These are phyloP conservation scores for Pyrus betulifolia DNA, from an alignment of 306 rosid species.

Conservation along the genomic window DNA sequence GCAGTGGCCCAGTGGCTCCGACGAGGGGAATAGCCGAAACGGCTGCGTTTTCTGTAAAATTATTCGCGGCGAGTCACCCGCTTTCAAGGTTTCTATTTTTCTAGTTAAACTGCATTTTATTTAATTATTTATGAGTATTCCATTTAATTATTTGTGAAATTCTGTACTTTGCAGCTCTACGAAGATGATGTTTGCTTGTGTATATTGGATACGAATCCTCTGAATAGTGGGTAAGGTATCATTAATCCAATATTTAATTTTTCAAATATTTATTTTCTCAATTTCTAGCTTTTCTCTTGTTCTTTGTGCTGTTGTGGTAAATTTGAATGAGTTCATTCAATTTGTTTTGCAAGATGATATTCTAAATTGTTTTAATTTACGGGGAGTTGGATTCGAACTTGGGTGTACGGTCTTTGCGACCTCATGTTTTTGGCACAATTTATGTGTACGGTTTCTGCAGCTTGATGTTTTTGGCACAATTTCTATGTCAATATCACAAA, in stretches of 20 bases:
- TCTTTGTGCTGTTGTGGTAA: background rate
- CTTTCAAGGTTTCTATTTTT: conserved; percentile 40
- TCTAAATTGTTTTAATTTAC: background rate
- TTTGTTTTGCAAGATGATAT: too few relatives aligned
- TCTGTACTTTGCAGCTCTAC: conserved; percentile 50
- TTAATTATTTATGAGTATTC: background rate
- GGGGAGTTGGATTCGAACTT: too few relatives aligned
- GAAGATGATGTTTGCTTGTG: conserved; percentile 84
- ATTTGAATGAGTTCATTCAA: background rate
- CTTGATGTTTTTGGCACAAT: too few relatives aligned
- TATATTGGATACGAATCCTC: conserved; percentile 77
- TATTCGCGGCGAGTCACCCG: conserved; percentile 52
- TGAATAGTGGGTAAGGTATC: conserved; percentile 97
- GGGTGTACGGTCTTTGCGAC: too few relatives aligned
- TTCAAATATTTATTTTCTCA: background rate
- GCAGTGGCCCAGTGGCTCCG: conserved; percentile 1
- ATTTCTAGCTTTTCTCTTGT: background rate
- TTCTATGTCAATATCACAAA: too few relatives aligned
- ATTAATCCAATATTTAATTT: conserved; percentile 30
- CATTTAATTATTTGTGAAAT: conserved; percentile 13
- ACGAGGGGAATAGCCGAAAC: conserved; percentile 6
- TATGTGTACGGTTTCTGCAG: too few relatives aligned
- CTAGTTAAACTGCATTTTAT: background rate
- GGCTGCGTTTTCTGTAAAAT: conserved; percentile 83
- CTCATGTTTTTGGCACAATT: too few relatives aligned